phyloP scores from a whole-genome alignment of 345 rosid genomes.

The Lepidium aucheri region DNA sequence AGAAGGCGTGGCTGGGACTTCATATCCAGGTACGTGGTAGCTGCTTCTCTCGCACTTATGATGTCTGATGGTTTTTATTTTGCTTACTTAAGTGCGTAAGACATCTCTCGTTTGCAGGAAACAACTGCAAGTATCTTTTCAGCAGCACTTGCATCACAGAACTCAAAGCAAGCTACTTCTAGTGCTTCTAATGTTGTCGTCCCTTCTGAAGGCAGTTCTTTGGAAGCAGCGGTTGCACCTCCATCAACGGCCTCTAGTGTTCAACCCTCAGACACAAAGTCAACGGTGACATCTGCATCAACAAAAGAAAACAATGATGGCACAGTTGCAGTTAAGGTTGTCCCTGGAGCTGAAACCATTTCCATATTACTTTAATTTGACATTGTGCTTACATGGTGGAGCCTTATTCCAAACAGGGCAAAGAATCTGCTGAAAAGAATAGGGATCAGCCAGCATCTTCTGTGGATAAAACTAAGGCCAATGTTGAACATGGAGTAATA shows the following conservation, averaged over 20 bases:
- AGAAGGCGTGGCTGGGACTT: constrained; percentile 77
- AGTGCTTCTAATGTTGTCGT: constrained; percentile 28
- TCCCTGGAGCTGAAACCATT: not conserved
- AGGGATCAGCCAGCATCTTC: constrained; percentile 20
- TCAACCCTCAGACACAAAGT: constrained; percentile 29
- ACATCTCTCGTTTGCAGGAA: constrained; percentile 41
- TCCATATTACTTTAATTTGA: constrained; percentile 2
- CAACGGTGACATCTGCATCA: constrained; percentile 26
- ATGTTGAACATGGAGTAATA: constrained; percentile 21
- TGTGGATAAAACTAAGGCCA: constrained; percentile 14
- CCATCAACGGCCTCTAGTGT: constrained; percentile 19
- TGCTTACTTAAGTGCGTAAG: not conserved
- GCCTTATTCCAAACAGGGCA: constrained; percentile 17
- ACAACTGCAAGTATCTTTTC: constrained; percentile 65
- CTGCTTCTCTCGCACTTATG: constrained; percentile 1
- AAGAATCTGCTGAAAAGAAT: constrained; percentile 16
- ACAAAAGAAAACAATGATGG: constrained; percentile 18
- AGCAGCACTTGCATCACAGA: constrained; percentile 64
- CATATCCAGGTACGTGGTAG: constrained; percentile 59
- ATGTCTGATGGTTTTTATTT: not conserved
- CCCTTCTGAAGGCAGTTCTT: constrained; percentile 38
- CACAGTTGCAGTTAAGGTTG: constrained; percentile 34
- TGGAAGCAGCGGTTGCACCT: constrained; percentile 32
- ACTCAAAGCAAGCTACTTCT: constrained; percentile 41
- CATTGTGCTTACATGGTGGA: constrained; percentile 11